Evolutionary conservation across 768 basidiomycete species (phyloP).

Genomic region (Candolleomyces efflorescens): DNA sequence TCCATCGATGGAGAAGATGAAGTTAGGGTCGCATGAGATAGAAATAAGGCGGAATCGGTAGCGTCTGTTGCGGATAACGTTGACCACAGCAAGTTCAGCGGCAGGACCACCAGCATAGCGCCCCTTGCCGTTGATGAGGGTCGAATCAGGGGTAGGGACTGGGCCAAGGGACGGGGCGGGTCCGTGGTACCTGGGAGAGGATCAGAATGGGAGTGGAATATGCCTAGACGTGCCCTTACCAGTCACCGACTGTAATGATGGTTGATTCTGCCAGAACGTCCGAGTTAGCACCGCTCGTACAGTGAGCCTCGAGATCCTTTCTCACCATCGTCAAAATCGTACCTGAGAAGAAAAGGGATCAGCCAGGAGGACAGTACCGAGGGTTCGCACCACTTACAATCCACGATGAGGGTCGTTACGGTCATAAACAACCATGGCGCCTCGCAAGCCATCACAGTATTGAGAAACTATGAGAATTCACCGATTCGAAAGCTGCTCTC

Average conservation of each 20-base stretch:
- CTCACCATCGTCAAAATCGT: conserved; percentile 31
- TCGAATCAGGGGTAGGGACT: conserved; percentile 22
- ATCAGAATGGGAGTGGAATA: too few species aligned
- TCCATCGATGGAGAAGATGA: conserved; percentile 40
- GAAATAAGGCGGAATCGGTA: conserved; percentile 26
- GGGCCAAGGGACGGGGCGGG: conserved; percentile 16
- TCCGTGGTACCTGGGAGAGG: conserved; percentile 11
- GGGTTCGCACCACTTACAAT: conserved; percentile 9
- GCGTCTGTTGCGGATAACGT: conserved; percentile 27
- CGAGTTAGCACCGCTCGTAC: conserved; percentile 18
- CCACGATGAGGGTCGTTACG: conserved; percentile 20
- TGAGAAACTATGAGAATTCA: conserved; percentile 22
- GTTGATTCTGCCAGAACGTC: conserved; percentile 28
- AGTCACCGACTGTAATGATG: conserved; percentile 37
- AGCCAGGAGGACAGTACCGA: neutral
- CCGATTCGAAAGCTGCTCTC: neutral
- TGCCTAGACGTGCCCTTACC: conserved; percentile 13
- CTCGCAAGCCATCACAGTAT: conserved; percentile 46
- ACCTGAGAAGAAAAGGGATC: neutral
- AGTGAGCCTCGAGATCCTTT: conserved; percentile 11
- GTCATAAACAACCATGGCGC: conserved; percentile 32
- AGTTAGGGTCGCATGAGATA: conserved; percentile 27
- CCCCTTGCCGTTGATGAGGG: conserved; percentile 37
- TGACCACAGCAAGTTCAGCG: conserved; percentile 26
- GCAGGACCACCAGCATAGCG: conserved; percentile 30